Percentiles rank a stretch among this genome's conserved stretches.
phyloP scores from a whole-genome alignment of 2,329 filamentous ascomycete genomes.

The Colletotrichum spinosum region DNA sequence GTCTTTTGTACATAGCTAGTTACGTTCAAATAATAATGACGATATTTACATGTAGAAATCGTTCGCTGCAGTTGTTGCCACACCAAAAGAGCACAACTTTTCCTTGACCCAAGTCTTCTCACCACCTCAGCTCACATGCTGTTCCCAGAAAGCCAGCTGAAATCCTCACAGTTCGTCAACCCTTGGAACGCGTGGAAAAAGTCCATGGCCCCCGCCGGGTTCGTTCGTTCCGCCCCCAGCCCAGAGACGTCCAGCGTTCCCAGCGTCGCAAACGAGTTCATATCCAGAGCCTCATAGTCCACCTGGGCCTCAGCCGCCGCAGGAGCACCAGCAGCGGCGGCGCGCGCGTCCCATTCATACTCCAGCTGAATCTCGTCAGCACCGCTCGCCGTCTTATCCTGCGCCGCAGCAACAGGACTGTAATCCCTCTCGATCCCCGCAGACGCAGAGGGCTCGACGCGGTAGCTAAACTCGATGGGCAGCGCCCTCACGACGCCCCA shows the following conservation, averaged over 20 bases:
- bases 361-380: conserved; percentile 4
- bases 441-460: conserved; percentile 1
- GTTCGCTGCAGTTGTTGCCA: too few relatives aligned
- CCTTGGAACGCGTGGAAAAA: conserved; percentile 20
- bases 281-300: neutral
- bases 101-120: neutral
- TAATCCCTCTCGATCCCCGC: neutral
- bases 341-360: conserved; percentile 27
- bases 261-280: conserved; percentile 12
- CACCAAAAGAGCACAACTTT: neutral
- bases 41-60: too few relatives aligned
- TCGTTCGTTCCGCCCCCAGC: neutral
- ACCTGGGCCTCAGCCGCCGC: neutral
- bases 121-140: neutral
- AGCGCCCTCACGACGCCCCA: conserved; percentile 32
- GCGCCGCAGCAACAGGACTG: neutral
- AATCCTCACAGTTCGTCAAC: conserved; percentile 20
- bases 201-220: neutral
- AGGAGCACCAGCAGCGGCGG: neutral
- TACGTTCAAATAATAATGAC: too few relatives aligned
- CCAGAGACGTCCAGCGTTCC: conserved; percentile 16
- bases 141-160: conserved; percentile 17
- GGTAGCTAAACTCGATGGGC: conserved; percentile 22
- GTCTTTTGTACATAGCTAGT: too few relatives aligned
- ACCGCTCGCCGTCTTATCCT: neutral